Conservation (phyloP, 169 alveolate genomes). For the Neospora caninum region DNA sequence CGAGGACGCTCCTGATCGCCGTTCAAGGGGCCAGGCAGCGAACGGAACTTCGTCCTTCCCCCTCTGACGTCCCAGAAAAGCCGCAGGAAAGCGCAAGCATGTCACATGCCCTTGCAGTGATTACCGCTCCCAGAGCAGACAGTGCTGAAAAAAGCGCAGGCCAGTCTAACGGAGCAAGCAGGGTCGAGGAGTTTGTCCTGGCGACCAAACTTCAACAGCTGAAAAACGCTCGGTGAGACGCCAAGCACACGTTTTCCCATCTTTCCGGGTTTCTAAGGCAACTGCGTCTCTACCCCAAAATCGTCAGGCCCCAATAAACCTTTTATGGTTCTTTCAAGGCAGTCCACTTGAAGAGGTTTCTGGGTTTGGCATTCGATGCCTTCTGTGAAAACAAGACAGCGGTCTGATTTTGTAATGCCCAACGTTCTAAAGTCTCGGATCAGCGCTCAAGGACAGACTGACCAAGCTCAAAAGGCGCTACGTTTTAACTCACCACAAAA, state of each 20-base stretch:
- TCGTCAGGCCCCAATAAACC: too few species aligned
- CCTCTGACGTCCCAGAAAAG: not conserved
- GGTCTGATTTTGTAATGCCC: too few species aligned
- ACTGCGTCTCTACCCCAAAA: too few species aligned
- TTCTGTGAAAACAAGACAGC: too few species aligned
- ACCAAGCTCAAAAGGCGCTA: too few species aligned
- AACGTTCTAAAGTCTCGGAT: too few species aligned
- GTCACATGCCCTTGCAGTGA: not conserved
- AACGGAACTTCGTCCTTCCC: not conserved
- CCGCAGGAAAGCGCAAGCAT: not conserved
- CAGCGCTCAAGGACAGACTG: too few species aligned
- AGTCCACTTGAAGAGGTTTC: too few species aligned
- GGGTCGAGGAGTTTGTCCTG: not conserved
- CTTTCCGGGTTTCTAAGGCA: too few species aligned
- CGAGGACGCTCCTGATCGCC: not conserved
- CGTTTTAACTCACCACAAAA: too few species aligned
- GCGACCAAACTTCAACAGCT: constrained; percentile 8
- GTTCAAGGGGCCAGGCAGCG: not conserved
- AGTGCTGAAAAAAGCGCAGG: not conserved
- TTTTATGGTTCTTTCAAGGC: too few species aligned
- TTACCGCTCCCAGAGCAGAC: not conserved
- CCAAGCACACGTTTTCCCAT: not conserved
- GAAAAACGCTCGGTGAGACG: not conserved
- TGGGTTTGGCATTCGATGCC: too few species aligned
- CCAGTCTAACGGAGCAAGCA: not conserved